Evolutionary conservation across 306 rosid species (phyloP).

Genomic region (Begonia fuchsioides): DNA sequence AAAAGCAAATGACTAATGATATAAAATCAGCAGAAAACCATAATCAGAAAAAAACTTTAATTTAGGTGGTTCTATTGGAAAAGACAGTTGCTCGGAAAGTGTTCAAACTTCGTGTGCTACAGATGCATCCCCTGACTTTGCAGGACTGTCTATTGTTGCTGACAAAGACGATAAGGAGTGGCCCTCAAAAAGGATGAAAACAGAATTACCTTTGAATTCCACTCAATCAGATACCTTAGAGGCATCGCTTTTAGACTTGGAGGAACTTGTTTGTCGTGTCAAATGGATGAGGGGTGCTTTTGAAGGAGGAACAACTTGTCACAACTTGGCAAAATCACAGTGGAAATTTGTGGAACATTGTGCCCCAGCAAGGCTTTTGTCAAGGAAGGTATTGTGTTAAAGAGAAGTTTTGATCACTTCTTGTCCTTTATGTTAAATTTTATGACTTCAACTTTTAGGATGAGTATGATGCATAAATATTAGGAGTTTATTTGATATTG

Average conservation of each 20-base stretch:
- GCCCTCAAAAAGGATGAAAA: slow-evolving; percentile 28
- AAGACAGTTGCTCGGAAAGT: slow-evolving; percentile 13
- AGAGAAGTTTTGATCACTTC: too few relatives aligned
- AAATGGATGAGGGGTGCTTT: slow-evolving; percentile 53
- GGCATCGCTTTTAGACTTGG: slow-evolving; percentile 57
- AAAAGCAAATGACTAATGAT: slow-evolving; percentile 7
- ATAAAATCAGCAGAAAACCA: slow-evolving; percentile 5
- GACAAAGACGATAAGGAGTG: slow-evolving; percentile 10
- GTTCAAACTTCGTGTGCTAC: slow-evolving; percentile 13
- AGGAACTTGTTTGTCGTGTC: slow-evolving; percentile 50
- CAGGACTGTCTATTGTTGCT: slow-evolving; percentile 8
- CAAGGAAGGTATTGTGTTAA: background rate
- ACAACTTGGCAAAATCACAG: slow-evolving; percentile 15
- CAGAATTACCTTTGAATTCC: slow-evolving; percentile 25
- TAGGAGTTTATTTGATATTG: too few relatives aligned
- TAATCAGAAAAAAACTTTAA: slow-evolving; percentile 3
- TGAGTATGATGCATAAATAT: too few relatives aligned
- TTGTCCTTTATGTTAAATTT: too few relatives aligned
- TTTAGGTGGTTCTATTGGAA: slow-evolving; percentile 12
- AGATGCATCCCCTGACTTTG: slow-evolving; percentile 14
- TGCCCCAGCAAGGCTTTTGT: slow-evolving; percentile 9
- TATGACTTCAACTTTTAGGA: too few relatives aligned
- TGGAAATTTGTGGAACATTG: slow-evolving; percentile 45
- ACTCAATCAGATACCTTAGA: slow-evolving; percentile 33
- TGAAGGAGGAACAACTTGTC: slow-evolving; percentile 27